These are phyloP conservation scores for Casuarina equisetifolia DNA, from an alignment of 306 rosid genomes.

Conservation along the genomic window DNA sequence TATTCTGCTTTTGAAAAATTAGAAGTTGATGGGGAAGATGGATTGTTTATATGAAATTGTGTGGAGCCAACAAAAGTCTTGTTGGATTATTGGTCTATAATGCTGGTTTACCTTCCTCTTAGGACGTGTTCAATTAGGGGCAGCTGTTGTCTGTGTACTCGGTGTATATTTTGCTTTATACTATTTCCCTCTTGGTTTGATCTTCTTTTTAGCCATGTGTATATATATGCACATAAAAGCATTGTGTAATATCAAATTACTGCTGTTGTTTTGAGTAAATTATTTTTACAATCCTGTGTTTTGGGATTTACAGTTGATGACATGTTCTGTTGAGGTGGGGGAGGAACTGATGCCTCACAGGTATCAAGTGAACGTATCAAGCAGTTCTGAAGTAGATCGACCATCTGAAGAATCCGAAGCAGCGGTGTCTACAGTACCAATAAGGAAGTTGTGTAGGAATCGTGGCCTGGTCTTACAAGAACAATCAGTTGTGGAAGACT, in stretches of 20 bases:
- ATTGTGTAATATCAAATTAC: not conserved
- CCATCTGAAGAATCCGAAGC: conserved; percentile 15
- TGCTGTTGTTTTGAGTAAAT: not conserved
- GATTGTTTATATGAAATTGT: not conserved
- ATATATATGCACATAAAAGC: not conserved
- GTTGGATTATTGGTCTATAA: not conserved
- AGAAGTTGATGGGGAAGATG: not conserved
- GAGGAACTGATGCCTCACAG: conserved; percentile 56
- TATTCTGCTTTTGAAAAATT: not conserved
- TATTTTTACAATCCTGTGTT: not conserved
- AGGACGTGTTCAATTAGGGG: too few relatives aligned
- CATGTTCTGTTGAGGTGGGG: conserved; percentile 29
- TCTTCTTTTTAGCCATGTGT: not conserved
- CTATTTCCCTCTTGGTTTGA: not conserved
- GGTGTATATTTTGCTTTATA: not conserved
- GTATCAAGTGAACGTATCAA: conserved; percentile 16
- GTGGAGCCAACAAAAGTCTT: not conserved
- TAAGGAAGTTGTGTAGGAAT: conserved; percentile 2
- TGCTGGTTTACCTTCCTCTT: too few relatives aligned
- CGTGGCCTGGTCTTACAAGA: conserved; percentile 9
- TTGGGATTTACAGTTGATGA: conserved; percentile 44
- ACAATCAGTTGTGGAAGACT: conserved; percentile 6
- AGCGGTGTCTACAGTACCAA: not conserved
- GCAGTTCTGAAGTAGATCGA: conserved; percentile 6
- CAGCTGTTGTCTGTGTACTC: not conserved